phyloP scores from a whole-genome alignment of 345 rosid genomes.

The Noccaea caerulescens region DNA sequence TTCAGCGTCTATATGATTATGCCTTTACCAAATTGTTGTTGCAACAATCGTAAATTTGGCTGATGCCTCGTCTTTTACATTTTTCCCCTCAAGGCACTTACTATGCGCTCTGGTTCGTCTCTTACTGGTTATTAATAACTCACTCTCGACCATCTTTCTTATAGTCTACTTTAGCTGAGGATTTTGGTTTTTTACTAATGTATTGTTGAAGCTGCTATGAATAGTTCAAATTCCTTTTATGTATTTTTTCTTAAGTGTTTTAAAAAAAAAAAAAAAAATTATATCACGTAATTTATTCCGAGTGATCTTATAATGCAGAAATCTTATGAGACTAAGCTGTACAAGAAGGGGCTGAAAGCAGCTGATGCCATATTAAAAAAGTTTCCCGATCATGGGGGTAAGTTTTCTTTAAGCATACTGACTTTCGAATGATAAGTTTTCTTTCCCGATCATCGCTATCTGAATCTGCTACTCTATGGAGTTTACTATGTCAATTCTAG shows the following conservation, averaged over 20 bases:
- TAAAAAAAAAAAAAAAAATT: neutral
- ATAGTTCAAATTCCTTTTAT: neutral
- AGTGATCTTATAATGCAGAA: slow-evolving; percentile 57
- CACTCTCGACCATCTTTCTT: neutral
- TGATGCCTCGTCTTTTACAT: neutral
- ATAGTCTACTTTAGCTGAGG: neutral
- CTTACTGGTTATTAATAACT: slow-evolving; percentile 7
- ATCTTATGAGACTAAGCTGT: slow-evolving; percentile 98
- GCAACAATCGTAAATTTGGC: neutral
- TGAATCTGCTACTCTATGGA: slow-evolving; percentile 9
- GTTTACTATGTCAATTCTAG: neutral
- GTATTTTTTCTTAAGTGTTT: neutral
- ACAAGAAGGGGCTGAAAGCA: slow-evolving; percentile 98
- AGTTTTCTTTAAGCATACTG: slow-evolving; percentile 26
- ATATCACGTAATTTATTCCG: neutral
- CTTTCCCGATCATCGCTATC: slow-evolving; percentile 10
- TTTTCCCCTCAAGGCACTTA: no score
- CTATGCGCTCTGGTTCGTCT: neutral
- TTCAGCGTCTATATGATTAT: slow-evolving; percentile 6
- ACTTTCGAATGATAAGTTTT: neutral
- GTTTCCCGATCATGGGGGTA: slow-evolving; percentile 99
- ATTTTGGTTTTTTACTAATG: neutral
- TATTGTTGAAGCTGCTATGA: neutral
- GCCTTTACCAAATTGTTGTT: neutral
- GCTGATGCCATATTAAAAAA: slow-evolving; percentile 95